These are phyloP conservation scores for Coemansia sp. DNA, from an alignment of 192 early-diverging fungal species.

Conservation along the genomic window DNA sequence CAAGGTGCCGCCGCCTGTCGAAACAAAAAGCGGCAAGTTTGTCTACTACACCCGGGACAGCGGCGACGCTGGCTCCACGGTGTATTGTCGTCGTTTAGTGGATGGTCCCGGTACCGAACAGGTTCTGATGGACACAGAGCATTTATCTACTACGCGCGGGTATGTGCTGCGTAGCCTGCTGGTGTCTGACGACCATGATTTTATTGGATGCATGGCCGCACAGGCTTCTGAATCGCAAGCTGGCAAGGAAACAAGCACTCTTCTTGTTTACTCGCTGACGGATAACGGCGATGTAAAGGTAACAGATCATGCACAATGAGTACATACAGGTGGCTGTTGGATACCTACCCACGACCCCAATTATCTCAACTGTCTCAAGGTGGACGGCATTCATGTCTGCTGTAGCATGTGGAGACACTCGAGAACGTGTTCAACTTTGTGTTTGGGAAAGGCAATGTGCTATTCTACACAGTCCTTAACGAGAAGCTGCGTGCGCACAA, in stretches of 20 bases:
- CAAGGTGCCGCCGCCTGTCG: slow-evolving; percentile 31
- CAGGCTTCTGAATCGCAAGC: not conserved
- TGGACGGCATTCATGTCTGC: no score
- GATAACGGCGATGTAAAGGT: slow-evolving; percentile 12
- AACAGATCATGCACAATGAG: no score
- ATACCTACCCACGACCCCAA: no score
- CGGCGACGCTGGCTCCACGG: slow-evolving; percentile 3
- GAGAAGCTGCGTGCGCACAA: slow-evolving; percentile 62
- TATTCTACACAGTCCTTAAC: slow-evolving; percentile 67
- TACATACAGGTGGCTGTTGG: no score
- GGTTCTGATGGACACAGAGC: slow-evolving; percentile 23
- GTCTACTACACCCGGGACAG: slow-evolving; percentile 19
- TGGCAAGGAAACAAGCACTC: slow-evolving; percentile 18
- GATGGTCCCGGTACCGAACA: slow-evolving; percentile 5
- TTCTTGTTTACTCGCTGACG: slow-evolving; percentile 19
- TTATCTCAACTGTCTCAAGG: no score
- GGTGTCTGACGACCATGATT: slow-evolving; percentile 29
- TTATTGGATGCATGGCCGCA: slow-evolving; percentile 23
- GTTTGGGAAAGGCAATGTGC: slow-evolving; percentile 49
- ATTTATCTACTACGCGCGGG: slow-evolving; percentile 2
- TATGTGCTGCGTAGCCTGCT: slow-evolving; percentile 28
- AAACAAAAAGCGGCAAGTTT: slow-evolving; percentile 31
- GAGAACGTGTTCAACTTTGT: slow-evolving; percentile 58
- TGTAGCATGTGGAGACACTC: slow-evolving; percentile 46
- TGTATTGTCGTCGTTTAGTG: slow-evolving; percentile 25